Evolutionary conservation across 768 basidiomycete species (phyloP).

Genomic region (Zangia roseola): DNA sequence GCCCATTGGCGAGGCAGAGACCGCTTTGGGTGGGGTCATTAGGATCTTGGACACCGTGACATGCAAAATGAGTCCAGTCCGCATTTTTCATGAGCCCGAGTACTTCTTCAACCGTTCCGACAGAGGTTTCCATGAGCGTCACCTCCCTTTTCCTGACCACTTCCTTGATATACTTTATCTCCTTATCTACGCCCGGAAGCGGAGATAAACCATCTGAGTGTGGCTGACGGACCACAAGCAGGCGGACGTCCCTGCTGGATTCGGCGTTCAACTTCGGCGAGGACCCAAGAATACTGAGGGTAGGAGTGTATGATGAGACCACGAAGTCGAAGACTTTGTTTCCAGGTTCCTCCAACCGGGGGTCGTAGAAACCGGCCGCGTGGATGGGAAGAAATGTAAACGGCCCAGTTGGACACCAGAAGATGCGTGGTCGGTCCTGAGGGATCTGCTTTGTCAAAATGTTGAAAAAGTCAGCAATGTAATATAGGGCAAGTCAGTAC

Average conservation of each 20-base stretch:
- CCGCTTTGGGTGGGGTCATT: slow-evolving; percentile 22
- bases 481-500: background rate
- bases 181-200: slow-evolving; percentile 13
- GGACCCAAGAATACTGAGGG: slow-evolving; percentile 17
- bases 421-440: background rate
- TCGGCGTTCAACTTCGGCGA: background rate
- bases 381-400: slow-evolving; percentile 5
- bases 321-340: slow-evolving; percentile 1
- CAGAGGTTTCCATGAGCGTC: background rate
- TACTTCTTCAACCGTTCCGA: slow-evolving; percentile 2
- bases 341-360: background rate
- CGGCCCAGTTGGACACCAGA: slow-evolving; percentile 3
- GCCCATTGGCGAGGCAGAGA: slow-evolving; percentile 19
- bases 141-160: background rate
- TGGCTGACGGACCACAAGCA: slow-evolving; percentile 18
- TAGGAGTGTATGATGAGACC: slow-evolving; percentile 29
- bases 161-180: slow-evolving; percentile 22
- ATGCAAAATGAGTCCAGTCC: slow-evolving; percentile 29
- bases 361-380: background rate
- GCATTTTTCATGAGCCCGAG: background rate
- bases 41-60: too few species aligned
- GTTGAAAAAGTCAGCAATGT: background rate
- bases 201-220: slow-evolving; percentile 6
- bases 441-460: background rate
- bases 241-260: background rate